phyloP scores from a whole-genome alignment of 306 rosid species.

The Castanea crenata region DNA sequence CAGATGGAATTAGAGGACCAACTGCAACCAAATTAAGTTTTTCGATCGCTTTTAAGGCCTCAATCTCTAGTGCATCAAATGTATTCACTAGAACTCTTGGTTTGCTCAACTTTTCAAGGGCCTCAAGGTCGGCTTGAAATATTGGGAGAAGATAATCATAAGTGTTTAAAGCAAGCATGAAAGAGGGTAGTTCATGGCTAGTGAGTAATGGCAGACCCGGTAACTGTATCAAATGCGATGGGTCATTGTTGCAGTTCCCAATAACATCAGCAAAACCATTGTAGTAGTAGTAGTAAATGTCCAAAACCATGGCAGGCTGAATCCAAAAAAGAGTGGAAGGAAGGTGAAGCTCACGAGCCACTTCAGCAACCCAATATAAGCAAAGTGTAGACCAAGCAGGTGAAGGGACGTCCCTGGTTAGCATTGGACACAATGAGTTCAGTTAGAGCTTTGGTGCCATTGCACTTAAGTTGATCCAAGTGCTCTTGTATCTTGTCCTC shows the following conservation, averaged over 20 bases:
- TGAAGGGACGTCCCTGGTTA: slow-evolving; percentile 27
- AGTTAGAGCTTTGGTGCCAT: slow-evolving; percentile 24
- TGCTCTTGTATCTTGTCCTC: background rate
- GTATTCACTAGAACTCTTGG: slow-evolving; percentile 38
- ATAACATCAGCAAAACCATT: slow-evolving; percentile 19
- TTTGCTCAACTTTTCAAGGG: slow-evolving; percentile 16
- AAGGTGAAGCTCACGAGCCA: slow-evolving; percentile 33
- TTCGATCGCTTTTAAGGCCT: slow-evolving; percentile 28
- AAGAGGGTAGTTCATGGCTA: slow-evolving; percentile 30
- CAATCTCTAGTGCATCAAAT: slow-evolving; percentile 35
- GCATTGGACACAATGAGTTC: slow-evolving; percentile 9
- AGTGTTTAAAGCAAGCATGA: background rate
- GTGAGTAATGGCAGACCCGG: slow-evolving; percentile 31
- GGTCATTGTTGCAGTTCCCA: background rate
- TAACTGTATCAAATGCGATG: slow-evolving; percentile 1
- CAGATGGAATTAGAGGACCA: no score
- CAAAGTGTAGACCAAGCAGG: slow-evolving; percentile 28
- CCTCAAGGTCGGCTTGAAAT: slow-evolving; percentile 22
- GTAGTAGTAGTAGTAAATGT: slow-evolving; percentile 40
- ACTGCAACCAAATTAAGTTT: background rate
- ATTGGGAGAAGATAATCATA: slow-evolving; percentile 21
- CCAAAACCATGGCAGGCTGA: slow-evolving; percentile 42
- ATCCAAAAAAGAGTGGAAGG: slow-evolving; percentile 32
- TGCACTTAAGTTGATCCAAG: slow-evolving; percentile 28
- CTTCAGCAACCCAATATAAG: slow-evolving; percentile 34